These are phyloP conservation scores for Cutaneotrichosporon cavernicola DNA, from an alignment of 1,284 basidiomycete genomes.

Conservation along the genomic window DNA sequence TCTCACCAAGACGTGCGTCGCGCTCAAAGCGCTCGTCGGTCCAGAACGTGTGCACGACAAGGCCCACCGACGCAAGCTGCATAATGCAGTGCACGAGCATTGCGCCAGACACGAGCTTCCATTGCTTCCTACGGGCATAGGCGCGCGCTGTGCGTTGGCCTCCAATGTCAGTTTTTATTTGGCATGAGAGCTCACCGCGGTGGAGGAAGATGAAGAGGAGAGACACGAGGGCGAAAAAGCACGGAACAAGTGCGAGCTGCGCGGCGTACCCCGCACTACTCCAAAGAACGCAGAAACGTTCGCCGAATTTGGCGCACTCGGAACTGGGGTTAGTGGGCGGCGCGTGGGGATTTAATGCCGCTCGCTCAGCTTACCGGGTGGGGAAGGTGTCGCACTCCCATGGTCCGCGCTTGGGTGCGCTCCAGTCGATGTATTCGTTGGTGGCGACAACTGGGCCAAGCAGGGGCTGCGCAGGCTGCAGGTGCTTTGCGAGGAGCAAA, in stretches of 20 bases:
- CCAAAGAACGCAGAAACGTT: slow-evolving; percentile 50
- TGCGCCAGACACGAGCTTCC: slow-evolving; percentile 52
- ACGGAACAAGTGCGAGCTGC: slow-evolving; percentile 50
- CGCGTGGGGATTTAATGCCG: neutral
- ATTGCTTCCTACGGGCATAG: slow-evolving; percentile 47
- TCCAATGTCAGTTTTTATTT: slow-evolving; percentile 15
- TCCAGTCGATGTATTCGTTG: neutral
- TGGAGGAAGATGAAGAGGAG: slow-evolving; percentile 53
- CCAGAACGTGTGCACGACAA: slow-evolving; percentile 49
- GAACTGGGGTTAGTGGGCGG: slow-evolving; percentile 31
- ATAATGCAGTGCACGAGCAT: slow-evolving; percentile 50
- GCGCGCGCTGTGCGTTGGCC: slow-evolving; percentile 48
- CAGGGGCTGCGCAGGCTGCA: slow-evolving; percentile 37
- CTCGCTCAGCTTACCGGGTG: slow-evolving; percentile 33
- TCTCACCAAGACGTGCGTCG: slow-evolving; percentile 43
- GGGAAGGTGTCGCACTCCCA: slow-evolving; percentile 49
- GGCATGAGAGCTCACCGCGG: slow-evolving; percentile 31
- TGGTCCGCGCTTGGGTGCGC: slow-evolving; percentile 4
- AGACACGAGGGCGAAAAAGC: slow-evolving; percentile 46
- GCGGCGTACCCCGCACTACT: slow-evolving; percentile 49
- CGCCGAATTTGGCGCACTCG: slow-evolving; percentile 50
- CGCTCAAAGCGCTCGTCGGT: slow-evolving; percentile 49
- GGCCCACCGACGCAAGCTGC: slow-evolving; percentile 42
- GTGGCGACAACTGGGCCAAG: neutral
- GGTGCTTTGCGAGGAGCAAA: slow-evolving; percentile 30